These are phyloP conservation scores for Leptographium procerum DNA, from an alignment of 2,329 filamentous ascomycete genomes.

Conservation along the genomic window DNA sequence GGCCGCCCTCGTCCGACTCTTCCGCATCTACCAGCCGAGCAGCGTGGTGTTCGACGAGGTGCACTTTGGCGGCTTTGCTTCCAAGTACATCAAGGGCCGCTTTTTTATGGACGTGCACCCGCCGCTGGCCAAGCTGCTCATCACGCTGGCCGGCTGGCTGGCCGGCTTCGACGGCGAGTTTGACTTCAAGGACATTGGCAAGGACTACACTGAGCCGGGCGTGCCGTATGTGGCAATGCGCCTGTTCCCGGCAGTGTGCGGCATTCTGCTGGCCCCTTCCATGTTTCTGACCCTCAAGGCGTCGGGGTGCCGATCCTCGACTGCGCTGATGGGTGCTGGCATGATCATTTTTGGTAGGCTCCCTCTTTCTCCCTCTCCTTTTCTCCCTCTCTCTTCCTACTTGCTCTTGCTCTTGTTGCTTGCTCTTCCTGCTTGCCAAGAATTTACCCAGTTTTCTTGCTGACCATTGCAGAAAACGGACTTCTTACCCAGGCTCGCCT, in stretches of 20 bases:
- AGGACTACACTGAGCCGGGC: conserved; percentile 89
- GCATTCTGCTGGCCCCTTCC: conserved; percentile 75
- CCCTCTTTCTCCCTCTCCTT: background rate
- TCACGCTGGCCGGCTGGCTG: conserved; percentile 87
- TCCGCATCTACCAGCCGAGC: conserved; percentile 89
- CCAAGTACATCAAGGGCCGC: conserved; percentile 97
- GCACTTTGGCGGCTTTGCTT: conserved; percentile 96
- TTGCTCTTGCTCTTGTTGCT: too few species aligned
- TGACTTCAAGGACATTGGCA: conserved; percentile 99
- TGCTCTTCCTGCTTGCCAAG: too few species aligned
- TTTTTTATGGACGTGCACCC: conserved; percentile 99
- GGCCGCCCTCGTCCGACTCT: conserved; percentile 71
- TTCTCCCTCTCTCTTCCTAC: too few species aligned
- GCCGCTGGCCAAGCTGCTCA: conserved; percentile 89
- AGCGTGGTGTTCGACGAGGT: conserved; percentile 99
- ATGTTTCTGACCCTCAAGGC: conserved; percentile 95
- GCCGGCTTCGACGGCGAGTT: conserved; percentile 93
- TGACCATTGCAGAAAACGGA: conserved; percentile 61
- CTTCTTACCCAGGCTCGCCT: conserved; percentile 89
- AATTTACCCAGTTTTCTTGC: too few species aligned
- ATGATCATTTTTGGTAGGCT: conserved; percentile 81
- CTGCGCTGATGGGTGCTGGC: conserved; percentile 69
- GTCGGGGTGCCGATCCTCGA: conserved; percentile 75
- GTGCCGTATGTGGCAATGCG: conserved; percentile 98
- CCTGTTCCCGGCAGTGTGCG: conserved; percentile 79